Base-by-base conservation (phyloP, 169 alveolate species). In the Plasmodium billcollinsi region DNA sequence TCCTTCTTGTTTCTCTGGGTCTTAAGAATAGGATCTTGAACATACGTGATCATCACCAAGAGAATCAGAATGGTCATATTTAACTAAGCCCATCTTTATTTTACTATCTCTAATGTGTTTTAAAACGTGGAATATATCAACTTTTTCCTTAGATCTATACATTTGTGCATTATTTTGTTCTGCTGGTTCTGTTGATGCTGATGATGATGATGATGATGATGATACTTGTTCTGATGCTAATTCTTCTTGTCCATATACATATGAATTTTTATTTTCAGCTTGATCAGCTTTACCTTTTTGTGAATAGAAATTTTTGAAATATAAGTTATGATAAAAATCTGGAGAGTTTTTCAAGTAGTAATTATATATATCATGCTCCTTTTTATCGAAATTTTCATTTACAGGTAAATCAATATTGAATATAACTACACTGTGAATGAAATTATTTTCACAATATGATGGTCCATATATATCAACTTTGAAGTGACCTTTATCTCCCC, bases 391-490 rank as follows among this genome's bases (percentile, higher is more conserved):
- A 1, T n/a, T 15, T 70, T 70, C 43, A 9, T 9, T 5, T 15
- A 24, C n/a, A n/a, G 73, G 73, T 9, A 61, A 1, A 0, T 74
- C 74, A 15, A 56, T 7, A 24, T 74, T 39, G 21, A 61, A 61
- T 24, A 58, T 21, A 1, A 47, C 88, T 4, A 43, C 73, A 8
- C 26, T 39, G 63, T 74, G 88, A 8, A 74, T 74, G 65, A 61
- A 56, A 18, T 74, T 29, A 14, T 56, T 6, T 59, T 43, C 47
- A 43, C 88, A 74, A 0, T 59, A 18, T 33, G 8, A 15, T 3
- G 88, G 88, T 6, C 56, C 50, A 74, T 74, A 15, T 43, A 88
- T 88, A 47, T 88, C 93, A 8, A 74, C 71, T 39, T 74, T 74
- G 20, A 74, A 74, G 9, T 56, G 11, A 6, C 88, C 88, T 2